Conservation (phyloP, 805 yeast genomes). For the Teunomyces pallodes region DNA sequence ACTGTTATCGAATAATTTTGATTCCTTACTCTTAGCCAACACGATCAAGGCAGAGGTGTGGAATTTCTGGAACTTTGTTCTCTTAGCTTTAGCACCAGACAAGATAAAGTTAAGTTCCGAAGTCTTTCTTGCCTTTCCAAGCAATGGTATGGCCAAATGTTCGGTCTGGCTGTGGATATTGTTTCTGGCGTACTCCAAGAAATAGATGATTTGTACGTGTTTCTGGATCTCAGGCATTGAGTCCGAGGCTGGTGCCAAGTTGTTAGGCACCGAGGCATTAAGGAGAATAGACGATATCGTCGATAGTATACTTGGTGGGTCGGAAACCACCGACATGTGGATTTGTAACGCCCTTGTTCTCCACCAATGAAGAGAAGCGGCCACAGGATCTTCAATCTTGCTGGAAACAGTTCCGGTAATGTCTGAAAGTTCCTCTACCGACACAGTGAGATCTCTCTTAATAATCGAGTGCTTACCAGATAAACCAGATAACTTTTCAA, state of each 20-base stretch:
- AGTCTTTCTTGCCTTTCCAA: conserved; percentile 54
- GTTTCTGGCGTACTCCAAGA: conserved; percentile 67
- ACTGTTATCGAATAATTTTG: conserved; percentile 21
- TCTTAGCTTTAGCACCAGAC: conserved; percentile 85
- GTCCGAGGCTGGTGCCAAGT: conserved; percentile 29
- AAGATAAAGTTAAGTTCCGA: conserved; percentile 62
- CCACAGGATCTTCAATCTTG: conserved; percentile 24
- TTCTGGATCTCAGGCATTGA: conserved; percentile 27
- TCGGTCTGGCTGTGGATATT: conserved; percentile 65
- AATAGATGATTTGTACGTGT: conserved; percentile 46
- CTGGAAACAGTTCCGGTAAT: conserved; percentile 6
- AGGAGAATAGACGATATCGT: conserved; percentile 42
- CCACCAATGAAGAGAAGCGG: conserved; percentile 70
- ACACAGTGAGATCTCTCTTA: conserved; percentile 22
- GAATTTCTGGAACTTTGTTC: conserved; percentile 77
- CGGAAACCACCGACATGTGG: conserved; percentile 63
- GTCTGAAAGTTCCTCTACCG: conserved; percentile 26
- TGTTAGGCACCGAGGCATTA: conserved; percentile 27
- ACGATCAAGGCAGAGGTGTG: conserved; percentile 74
- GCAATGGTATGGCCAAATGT: conserved; percentile 52
- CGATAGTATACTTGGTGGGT: conserved; percentile 52
- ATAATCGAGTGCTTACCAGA: conserved; percentile 36
- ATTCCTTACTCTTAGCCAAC: conserved; percentile 56
- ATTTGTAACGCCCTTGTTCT: conserved; percentile 64
- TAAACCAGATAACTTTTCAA: conserved; percentile 44